Evolutionary conservation across 805 yeast genomes (phyloP), one percentile per base, ranked within the genome.

Genomic region (Danielozyma ontarioensis): DNA sequence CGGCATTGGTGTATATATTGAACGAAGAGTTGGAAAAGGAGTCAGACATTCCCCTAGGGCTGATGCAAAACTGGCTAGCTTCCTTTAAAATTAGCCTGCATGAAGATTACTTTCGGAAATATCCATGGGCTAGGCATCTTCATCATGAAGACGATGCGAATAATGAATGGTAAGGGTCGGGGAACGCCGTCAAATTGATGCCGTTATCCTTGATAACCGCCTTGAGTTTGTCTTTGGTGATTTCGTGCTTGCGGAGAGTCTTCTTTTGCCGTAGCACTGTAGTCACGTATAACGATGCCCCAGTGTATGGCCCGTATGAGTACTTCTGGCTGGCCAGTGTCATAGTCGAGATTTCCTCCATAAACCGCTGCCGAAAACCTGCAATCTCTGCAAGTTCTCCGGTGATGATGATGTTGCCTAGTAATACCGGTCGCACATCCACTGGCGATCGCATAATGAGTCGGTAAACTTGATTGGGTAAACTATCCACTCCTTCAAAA

Each of bases 231-330:
- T 48, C 41, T 11, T 32, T 32, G n/a, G 36, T 21, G 23, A 31
- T 25, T 7, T 31, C 32, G 15, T 35, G 31, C 16, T 39, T 19
- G 6, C 10, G 6, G 22, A 19, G 10, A 6, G 22, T 6, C 22
- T 19, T 19, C 10, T 10, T 6, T 6, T 6, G 37, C n/a, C 41
- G 33, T 7, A 45, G 29, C 8, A 42, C 39, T 15, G 46, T 42
- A 16, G 48, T 39, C 28, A 48, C 41, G 32, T 45, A 45, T 11
- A 45, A 28, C 5, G 50, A 45, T 4, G 50, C 48, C 8, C 50
- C 50, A 3, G 34, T 31, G 46, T 45, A 44, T 4, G 48, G 32
- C 2, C 50, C 48, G 10, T 6, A 10, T 10, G 22, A 6, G 22
- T 19, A 19, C 10, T 6, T 19, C 8, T 6, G 8, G 10, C 8